Evolutionary conservation across 352 stramenopile species (phyloP).

Genomic region (Blastocystis hominis): DNA sequence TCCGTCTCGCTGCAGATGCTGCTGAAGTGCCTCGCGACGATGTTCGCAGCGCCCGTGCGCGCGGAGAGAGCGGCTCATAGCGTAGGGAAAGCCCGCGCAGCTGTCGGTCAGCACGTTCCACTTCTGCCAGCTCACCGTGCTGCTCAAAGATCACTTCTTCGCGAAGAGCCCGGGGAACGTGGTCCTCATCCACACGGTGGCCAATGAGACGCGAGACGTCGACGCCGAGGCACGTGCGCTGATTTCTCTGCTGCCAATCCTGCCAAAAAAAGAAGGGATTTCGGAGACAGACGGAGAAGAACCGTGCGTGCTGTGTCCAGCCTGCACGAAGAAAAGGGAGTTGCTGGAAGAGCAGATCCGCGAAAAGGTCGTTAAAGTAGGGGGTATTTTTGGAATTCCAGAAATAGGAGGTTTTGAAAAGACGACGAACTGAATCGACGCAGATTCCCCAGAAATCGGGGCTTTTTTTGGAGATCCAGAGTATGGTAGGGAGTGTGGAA

Average conservation of each 20-base stretch:
- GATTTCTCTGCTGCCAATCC: not conserved
- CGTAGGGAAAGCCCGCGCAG: not conserved
- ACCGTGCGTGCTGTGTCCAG: not conserved
- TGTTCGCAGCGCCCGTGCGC: not conserved
- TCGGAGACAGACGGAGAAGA: not conserved
- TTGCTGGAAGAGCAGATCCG: not conserved
- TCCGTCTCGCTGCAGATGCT: constrained; percentile 12
- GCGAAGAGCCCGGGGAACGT: not conserved
- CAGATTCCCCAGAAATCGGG: not conserved
- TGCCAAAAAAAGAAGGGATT: not conserved
- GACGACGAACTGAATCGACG: not conserved
- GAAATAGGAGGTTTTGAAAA: not conserved
- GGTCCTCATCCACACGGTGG: not conserved
- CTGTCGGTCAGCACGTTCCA: not conserved
- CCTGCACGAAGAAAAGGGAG: not conserved
- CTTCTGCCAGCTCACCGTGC: not conserved
- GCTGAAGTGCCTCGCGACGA: not conserved
- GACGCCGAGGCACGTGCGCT: not conserved
- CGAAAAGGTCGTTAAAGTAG: not conserved
- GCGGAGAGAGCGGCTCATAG: not conserved
- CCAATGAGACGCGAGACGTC: not conserved
- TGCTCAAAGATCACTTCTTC: constrained; percentile 8
- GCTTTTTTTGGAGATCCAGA: not conserved
- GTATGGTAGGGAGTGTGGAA: not conserved
- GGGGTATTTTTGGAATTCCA: not conserved